phyloP scores from a whole-genome alignment of 441 rosid species.

The Jatropha podagrica region DNA sequence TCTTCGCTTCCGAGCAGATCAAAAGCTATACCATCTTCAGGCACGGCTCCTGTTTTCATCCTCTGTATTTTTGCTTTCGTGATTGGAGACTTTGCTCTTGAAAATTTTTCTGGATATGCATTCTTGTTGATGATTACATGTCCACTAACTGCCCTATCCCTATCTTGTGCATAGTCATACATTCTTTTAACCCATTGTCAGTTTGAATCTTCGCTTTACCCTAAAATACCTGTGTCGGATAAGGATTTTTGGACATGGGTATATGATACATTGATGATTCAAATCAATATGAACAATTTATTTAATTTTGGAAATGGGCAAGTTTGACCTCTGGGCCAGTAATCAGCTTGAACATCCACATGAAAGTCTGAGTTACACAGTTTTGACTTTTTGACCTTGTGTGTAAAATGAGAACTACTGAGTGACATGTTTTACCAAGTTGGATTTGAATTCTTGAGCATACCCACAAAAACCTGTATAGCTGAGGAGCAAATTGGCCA shows the following conservation, averaged over 20 bases:
- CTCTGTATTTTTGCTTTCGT: not conserved
- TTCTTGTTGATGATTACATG: not conserved
- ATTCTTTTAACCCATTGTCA: not conserved
- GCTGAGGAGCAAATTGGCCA: not conserved
- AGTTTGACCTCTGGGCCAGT: not conserved
- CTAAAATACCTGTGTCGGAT: not conserved
- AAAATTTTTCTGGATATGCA: not conserved
- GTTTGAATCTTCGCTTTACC: not conserved
- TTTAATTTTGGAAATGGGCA: not conserved
- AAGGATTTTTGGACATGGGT: not conserved
- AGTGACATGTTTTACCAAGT: not conserved
- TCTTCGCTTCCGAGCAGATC: conserved; percentile 81
- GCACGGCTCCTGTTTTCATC: conserved; percentile 30
- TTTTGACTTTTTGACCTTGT: not conserved
- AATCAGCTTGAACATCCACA: not conserved
- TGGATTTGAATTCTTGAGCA: not conserved
- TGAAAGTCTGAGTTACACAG: not conserved
- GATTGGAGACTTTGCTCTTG: not conserved
- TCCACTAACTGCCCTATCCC: not conserved
- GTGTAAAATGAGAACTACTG: not conserved
- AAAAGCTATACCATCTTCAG: conserved; percentile 97
- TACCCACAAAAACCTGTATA: not conserved
- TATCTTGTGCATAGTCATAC: not conserved
- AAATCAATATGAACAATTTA: not conserved
- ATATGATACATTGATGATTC: not conserved